These are phyloP conservation scores for Saussurea involucrata DNA, from an alignment of 129 eudicot genomes.

Conservation along the genomic window DNA sequence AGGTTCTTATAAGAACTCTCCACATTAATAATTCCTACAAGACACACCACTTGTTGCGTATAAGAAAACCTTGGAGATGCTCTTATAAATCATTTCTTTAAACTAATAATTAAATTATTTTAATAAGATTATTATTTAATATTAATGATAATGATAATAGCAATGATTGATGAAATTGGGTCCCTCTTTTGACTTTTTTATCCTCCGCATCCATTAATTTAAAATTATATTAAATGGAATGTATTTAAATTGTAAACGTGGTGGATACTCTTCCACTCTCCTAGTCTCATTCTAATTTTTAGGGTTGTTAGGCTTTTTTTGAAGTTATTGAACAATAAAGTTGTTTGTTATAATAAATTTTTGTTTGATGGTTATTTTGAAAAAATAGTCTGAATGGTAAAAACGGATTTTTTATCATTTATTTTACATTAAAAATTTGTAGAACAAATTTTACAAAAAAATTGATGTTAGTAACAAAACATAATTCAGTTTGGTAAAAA, in stretches of 20 bases:
- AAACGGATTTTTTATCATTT: too few relatives aligned
- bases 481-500: not conserved
- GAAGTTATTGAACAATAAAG: too few relatives aligned
- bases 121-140: not conserved
- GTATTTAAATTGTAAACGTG: slow-evolving; percentile 1
- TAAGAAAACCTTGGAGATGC: too few relatives aligned
- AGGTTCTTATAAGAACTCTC: too few relatives aligned
- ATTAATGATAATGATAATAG: not conserved
- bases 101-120: not conserved
- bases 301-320: too few relatives aligned
- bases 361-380: too few relatives aligned
- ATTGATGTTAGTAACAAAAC: not conserved
- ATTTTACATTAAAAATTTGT: too few relatives aligned
- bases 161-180: slow-evolving; percentile 18
- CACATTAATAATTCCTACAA: too few relatives aligned
- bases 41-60: too few relatives aligned
- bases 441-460: too few relatives aligned
- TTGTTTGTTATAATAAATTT: too few relatives aligned
- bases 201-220: not conserved
- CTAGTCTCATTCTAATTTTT: not conserved
- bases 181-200: slow-evolving; percentile 22
- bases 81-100: not conserved
- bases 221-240: not conserved
- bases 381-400: too few relatives aligned
- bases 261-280: not conserved